Percentiles rank a stretch among this genome's conserved stretches.
Evolutionary conservation across 1,284 basidiomycete species (phyloP).

Genomic region (Polyporus tsugae): DNA sequence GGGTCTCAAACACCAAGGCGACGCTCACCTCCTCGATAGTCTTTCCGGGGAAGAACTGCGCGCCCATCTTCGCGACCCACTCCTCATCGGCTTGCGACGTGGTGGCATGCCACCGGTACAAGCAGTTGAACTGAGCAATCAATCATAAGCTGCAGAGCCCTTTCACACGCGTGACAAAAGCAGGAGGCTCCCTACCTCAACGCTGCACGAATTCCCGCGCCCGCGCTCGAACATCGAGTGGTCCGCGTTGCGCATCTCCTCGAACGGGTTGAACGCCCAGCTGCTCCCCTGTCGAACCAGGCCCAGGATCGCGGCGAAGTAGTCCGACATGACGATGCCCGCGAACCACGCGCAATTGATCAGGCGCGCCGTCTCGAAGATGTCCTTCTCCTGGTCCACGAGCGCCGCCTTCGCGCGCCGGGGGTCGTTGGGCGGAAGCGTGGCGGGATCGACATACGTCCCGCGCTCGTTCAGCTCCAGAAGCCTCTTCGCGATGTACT

Average conservation of each 20-base stretch:
- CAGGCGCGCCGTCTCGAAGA: conserved; percentile 82
- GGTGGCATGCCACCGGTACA: conserved; percentile 86
- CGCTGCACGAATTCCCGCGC: conserved; percentile 78
- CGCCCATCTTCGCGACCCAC: conserved; percentile 65
- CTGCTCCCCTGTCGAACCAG: conserved; percentile 72
- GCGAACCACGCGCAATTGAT: conserved; percentile 85
- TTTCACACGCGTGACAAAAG: not conserved
- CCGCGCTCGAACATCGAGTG: conserved; percentile 77
- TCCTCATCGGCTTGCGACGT: conserved; percentile 73
- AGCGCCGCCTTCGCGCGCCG: conserved; percentile 46
- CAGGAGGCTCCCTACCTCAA: conserved; percentile 58
- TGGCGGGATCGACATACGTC: conserved; percentile 60
- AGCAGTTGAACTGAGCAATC: conserved; percentile 73
- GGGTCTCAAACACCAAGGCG: not conserved
- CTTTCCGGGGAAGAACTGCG: conserved; percentile 61
- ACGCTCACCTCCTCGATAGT: conserved; percentile 50
- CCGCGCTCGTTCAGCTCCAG: conserved; percentile 82
- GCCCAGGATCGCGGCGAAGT: conserved; percentile 79
- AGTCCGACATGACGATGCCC: conserved; percentile 76
- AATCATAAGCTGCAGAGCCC: conserved; percentile 1
- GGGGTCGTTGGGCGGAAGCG: conserved; percentile 43
- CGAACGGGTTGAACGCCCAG: conserved; percentile 78
- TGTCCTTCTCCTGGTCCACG: conserved; percentile 75
- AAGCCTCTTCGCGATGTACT: conserved; percentile 84
- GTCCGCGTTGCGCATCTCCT: conserved; percentile 71